Evolutionary conservation across 2,329 filamentous ascomycete genomes (phyloP), one percentile per base, ranked within the genome.

Genomic region (Gremmenia infestans): DNA sequence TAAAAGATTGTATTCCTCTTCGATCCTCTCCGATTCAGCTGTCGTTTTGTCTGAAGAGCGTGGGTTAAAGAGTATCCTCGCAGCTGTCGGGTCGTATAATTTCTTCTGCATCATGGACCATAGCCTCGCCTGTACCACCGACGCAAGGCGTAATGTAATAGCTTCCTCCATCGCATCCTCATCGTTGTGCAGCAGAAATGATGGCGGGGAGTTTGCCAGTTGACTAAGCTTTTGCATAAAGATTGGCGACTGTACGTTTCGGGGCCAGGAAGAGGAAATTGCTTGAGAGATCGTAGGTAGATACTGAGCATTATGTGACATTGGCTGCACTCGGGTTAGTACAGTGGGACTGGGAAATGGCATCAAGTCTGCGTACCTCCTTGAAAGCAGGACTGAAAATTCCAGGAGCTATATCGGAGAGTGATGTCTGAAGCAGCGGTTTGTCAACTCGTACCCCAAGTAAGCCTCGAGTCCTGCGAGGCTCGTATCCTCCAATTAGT

Each of bases 351-450:
- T 19, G 12, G n/a, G 8, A 19, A 23, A 15, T 2, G 39, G 5
- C 3, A 7, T 12, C 42, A n/a, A 19, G n/a, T 39, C 28, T 36
- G 35, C 32, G 8, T 60, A 66, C 66, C 52, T 66, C 54, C 54
- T 60, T 62, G 40, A 67, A 68, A 0, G 61, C 65, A 5, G 66
- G 64, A 56, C 59, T 63, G 57, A 67, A 69, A 12, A 67, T 52
- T 8, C 50, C 48, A 1, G 67, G 67, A 14, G 58, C 56, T 14
- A 66, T 50, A 8, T 23, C 52, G n/a, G 60, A 61, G 23, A 67
- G 51, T 14, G 59, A 52, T 17, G 47, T 48, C 32, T 37, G 48
- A 1, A 55, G 59, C 3, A 37, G 50, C 23, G 52, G 49, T 35
- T 55, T 60, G 7, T 55, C n/a, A 25, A 64, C 5, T n/a, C 54